Percentiles rank a stretch among this genome's conserved stretches.
Evolutionary conservation across 2,329 filamentous ascomycete species (phyloP).

Genomic region (Dothideomycetes sp.): DNA sequence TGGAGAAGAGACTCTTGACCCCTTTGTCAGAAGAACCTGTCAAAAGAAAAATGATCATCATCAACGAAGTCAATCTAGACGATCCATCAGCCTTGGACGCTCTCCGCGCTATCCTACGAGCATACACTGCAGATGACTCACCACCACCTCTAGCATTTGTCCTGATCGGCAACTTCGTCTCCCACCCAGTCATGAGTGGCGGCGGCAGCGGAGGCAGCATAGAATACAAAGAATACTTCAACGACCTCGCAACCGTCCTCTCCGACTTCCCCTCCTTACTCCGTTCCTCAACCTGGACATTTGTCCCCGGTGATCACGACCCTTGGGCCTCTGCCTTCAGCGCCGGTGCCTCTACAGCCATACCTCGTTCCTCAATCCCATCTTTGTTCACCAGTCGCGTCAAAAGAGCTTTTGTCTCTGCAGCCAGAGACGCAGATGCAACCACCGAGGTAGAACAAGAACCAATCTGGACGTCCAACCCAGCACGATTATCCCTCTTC

Average conservation of each 20-base stretch:
- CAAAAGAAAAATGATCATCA: constrained; percentile 55
- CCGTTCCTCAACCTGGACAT: constrained; percentile 72
- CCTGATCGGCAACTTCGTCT: constrained; percentile 74
- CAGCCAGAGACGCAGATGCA: constrained; percentile 63
- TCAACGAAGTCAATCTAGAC: constrained; percentile 82
- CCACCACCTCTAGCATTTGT: constrained; percentile 59
- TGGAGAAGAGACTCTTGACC: constrained; percentile 60
- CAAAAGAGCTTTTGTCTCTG: constrained; percentile 70
- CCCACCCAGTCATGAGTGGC: constrained; percentile 50
- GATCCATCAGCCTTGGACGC: constrained; percentile 72
- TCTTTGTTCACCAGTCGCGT: constrained; percentile 85
- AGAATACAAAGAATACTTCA: constrained; percentile 95
- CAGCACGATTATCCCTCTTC: constrained; percentile 71
- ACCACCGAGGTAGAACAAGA: constrained; percentile 53
- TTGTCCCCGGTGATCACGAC: constrained; percentile 93
- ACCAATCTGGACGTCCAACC: constrained; percentile 83
- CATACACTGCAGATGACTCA: constrained; percentile 59
- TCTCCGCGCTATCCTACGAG: constrained; percentile 64
- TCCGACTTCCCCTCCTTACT: constrained; percentile 76
- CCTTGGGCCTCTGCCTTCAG: constrained; percentile 88
- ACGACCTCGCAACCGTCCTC: constrained; percentile 72
- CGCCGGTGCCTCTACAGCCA: constrained; percentile 59
- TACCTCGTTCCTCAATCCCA: constrained; percentile 66
- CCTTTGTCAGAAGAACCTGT: constrained; percentile 18
- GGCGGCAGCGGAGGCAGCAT: constrained; percentile 71